Evolutionary conservation across 2,329 filamentous ascomycete genomes (phyloP).

Genomic region (Beauveria pseudobassiana): DNA sequence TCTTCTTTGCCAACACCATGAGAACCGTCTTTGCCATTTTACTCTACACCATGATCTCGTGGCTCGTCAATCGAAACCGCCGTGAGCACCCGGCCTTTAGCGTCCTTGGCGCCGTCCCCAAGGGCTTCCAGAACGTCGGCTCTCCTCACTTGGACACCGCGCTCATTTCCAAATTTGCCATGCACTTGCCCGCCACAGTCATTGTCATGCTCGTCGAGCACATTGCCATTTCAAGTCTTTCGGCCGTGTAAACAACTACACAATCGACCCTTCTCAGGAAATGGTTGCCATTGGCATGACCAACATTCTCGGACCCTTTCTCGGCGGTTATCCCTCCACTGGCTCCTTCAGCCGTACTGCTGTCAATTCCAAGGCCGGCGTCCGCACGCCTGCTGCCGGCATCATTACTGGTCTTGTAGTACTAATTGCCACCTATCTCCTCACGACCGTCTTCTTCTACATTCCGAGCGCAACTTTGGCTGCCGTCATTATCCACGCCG

Average conservation of each 20-base stretch:
- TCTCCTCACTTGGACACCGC: slow-evolving; percentile 6
- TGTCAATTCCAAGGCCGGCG: slow-evolving; percentile 90
- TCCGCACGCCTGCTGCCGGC: slow-evolving; percentile 79
- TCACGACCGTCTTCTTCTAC: slow-evolving; percentile 80
- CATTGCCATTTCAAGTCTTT: slow-evolving; percentile 78
- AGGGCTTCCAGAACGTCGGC: slow-evolving; percentile 42
- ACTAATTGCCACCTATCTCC: slow-evolving; percentile 73
- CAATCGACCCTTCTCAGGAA: slow-evolving; percentile 72
- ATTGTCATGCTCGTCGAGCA: slow-evolving; percentile 77
- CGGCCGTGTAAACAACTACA: slow-evolving; percentile 73
- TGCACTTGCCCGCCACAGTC: slow-evolving; percentile 63
- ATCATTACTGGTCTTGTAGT: slow-evolving; percentile 78
- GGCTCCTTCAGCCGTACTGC: slow-evolving; percentile 87
- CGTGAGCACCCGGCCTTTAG: slow-evolving; percentile 59
- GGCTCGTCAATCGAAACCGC: slow-evolving; percentile 67
- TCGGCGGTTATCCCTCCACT: slow-evolving; percentile 78
- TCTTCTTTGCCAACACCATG: slow-evolving; percentile 88
- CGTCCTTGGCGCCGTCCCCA: slow-evolving; percentile 69
- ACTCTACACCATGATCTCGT: slow-evolving; percentile 87
- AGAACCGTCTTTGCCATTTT: slow-evolving; percentile 87
- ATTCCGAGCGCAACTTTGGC: slow-evolving; percentile 71
- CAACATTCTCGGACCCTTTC: slow-evolving; percentile 69
- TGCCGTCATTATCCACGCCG: slow-evolving; percentile 85
- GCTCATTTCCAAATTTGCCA: slow-evolving; percentile 38
- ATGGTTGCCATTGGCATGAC: slow-evolving; percentile 69